A percentile compares a stretch with the other conserved stretches of the same genome.
Conservation (phyloP, 202 grass and related monocot genomes). For the Elaeis oleifera region DNA sequence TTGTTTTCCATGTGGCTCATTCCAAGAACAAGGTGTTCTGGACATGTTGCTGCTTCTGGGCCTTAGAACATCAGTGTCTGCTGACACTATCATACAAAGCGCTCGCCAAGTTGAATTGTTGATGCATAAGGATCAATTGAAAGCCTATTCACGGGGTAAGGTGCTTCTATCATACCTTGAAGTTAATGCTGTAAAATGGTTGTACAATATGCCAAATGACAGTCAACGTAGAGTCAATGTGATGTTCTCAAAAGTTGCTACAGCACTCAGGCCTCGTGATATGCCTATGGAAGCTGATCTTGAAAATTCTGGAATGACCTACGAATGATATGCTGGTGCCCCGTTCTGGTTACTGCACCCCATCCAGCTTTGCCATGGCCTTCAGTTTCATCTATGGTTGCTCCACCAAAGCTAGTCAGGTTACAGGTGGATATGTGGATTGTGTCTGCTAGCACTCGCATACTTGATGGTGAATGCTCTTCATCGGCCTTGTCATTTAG, state of each 20-base stretch:
- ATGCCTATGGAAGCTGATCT: constrained; percentile 55
- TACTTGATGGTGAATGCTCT: constrained; percentile 91
- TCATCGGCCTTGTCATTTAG: constrained; percentile 67
- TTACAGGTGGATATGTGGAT: constrained; percentile 93
- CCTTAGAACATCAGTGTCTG: constrained; percentile 68
- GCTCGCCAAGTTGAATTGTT: constrained; percentile 78
- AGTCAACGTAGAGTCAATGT: constrained; percentile 54
- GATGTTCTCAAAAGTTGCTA: constrained; percentile 77
- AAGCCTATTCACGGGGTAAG: constrained; percentile 81
- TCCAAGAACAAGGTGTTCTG: constrained; percentile 72
- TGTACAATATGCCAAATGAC: constrained; percentile 47
- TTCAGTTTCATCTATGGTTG: constrained; percentile 70
- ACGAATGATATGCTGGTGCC: constrained; percentile 97
- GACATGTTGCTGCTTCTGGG: constrained; percentile 86
- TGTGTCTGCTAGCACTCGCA: constrained; percentile 88
- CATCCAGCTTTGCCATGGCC: constrained; percentile 85
- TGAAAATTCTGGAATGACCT: constrained; percentile 82
- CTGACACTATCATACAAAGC: constrained; percentile 72
- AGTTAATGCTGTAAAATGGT: constrained; percentile 82
- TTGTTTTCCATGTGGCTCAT: constrained; percentile 66
- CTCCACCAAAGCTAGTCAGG: constrained; percentile 92
- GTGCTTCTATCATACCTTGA: constrained; percentile 94
- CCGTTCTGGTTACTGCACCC: constrained; percentile 67
- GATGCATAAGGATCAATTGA: constrained; percentile 76
- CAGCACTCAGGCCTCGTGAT: constrained; percentile 49